phyloP scores from a whole-genome alignment of 306 rosid genomes.

The Begonia peltatifolia region DNA sequence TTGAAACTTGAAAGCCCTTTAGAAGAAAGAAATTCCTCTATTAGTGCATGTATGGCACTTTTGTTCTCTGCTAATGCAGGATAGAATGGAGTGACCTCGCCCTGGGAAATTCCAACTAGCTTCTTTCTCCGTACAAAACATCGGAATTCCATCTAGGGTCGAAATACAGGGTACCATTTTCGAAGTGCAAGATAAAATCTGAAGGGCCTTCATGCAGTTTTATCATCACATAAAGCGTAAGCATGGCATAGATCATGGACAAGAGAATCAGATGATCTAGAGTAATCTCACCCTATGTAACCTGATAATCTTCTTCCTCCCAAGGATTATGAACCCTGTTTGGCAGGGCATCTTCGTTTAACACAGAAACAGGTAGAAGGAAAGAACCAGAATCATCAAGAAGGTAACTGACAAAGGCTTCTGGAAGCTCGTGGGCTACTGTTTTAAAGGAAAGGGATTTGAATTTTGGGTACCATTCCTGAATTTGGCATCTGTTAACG shows the following conservation, averaged over 20 bases:
- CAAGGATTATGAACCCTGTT: conserved; percentile 48
- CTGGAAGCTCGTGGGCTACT: conserved; percentile 52
- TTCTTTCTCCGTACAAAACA: conserved; percentile 39
- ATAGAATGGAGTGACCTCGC: conserved; percentile 67
- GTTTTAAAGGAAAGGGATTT: conserved; percentile 51
- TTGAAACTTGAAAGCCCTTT: conserved; percentile 29
- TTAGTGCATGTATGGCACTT: conserved; percentile 14
- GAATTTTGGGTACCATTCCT: conserved; percentile 69
- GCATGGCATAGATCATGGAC: conserved; percentile 73
- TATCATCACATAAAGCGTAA: conserved; percentile 58
- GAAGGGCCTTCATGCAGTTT: conserved; percentile 31
- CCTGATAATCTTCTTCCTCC: conserved; percentile 57
- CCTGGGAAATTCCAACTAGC: conserved; percentile 54
- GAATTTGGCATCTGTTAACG: conserved; percentile 55
- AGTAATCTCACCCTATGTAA: conserved; percentile 62
- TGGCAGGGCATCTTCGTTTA: conserved; percentile 69
- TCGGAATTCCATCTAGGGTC: conserved; percentile 69
- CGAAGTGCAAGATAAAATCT: conserved; percentile 60
- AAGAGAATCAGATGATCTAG: conserved; percentile 68
- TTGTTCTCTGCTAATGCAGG: conserved; percentile 38
- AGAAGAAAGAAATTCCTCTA: conserved; percentile 27
- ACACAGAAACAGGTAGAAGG: conserved; percentile 49
- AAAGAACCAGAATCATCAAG: conserved; percentile 58
- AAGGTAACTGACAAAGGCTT: conserved; percentile 55
- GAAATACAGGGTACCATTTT: conserved; percentile 56